Conservation (phyloP, 2,329 filamentous ascomycete species). For the Septoria petroselini region DNA sequence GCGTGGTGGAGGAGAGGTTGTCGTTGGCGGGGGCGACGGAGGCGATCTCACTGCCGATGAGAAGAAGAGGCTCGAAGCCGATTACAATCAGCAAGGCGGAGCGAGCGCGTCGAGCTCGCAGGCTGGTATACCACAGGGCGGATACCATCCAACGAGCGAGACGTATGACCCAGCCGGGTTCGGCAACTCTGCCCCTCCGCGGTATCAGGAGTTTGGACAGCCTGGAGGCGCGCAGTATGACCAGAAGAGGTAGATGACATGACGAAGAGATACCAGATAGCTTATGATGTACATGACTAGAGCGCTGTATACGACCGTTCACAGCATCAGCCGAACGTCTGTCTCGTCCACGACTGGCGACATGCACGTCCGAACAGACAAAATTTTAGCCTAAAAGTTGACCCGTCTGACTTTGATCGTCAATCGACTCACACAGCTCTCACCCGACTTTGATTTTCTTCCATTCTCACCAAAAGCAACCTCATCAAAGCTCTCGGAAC, state of each 20-base stretch:
- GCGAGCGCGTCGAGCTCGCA: slow-evolving; percentile 24
- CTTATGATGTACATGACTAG: slow-evolving; percentile 5
- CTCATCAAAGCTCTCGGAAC: not conserved
- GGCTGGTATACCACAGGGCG: slow-evolving; percentile 17
- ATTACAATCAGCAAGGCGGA: slow-evolving; percentile 33
- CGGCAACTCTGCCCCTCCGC: slow-evolving; percentile 29
- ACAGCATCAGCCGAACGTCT: too few relatives aligned
- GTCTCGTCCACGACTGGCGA: too few relatives aligned
- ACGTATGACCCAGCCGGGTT: slow-evolving; percentile 32
- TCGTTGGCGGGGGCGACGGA: slow-evolving; percentile 67
- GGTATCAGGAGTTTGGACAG: slow-evolving; percentile 31
- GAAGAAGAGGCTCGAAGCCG: slow-evolving; percentile 30
- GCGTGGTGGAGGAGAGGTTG: slow-evolving; percentile 66
- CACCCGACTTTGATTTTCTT: too few relatives aligned
- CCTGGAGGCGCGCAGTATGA: slow-evolving; percentile 14
- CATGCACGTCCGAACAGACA: too few relatives aligned
- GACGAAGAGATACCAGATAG: slow-evolving; percentile 1
- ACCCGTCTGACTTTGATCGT: too few relatives aligned
- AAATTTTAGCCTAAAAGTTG: slow-evolving; percentile 4
- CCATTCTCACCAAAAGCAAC: too few relatives aligned
- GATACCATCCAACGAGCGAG: slow-evolving; percentile 25
- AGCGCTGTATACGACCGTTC: too few relatives aligned
- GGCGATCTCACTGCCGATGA: slow-evolving; percentile 44
- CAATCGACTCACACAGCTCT: too few relatives aligned
- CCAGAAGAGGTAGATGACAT: slow-evolving; percentile 3